These are phyloP conservation scores for Magnolia sinica DNA, from an alignment of 164 flowering plant genomes.

Conservation along the genomic window DNA sequence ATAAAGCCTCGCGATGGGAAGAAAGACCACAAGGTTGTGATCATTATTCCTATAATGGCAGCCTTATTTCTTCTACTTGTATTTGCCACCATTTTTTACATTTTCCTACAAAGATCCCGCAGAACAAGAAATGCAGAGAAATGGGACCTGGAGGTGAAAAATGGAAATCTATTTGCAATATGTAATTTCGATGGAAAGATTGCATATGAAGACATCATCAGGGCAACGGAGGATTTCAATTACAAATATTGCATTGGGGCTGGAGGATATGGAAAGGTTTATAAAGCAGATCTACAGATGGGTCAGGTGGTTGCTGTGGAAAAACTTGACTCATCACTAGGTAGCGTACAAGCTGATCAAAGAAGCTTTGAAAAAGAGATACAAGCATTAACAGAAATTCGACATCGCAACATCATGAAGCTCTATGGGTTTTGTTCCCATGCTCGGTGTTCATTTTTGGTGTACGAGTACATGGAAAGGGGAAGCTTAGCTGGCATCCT, in stretches of 20 bases:
- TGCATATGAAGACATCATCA: conserved; percentile 1
- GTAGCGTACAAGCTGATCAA: not conserved
- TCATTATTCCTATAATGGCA: not conserved
- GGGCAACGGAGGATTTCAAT: not conserved
- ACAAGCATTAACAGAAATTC: conserved; percentile 2
- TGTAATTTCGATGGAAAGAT: conserved; percentile 4
- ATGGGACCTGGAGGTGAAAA: not conserved
- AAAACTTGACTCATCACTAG: not conserved
- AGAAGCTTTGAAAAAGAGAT: not conserved
- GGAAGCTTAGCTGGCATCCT: not conserved
- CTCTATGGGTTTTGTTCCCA: conserved; percentile 14
- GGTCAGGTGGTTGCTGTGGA: conserved; percentile 7
- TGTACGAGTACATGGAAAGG: not conserved
- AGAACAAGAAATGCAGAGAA: not conserved
- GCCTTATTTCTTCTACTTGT: not conserved
- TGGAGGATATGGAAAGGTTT: conserved; percentile 6
- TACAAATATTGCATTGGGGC: not conserved
- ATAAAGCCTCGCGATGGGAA: not conserved
- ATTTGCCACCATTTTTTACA: not conserved
- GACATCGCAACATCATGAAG: conserved; percentile 42
- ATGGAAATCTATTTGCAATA: conserved; percentile 3
- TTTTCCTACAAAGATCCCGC: not conserved
- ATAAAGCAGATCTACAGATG: conserved; percentile 5
- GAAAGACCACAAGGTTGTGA: not conserved
- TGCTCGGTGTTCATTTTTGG: not conserved